Percentiles rank a stretch among this genome's conserved stretches.
phyloP scores from a whole-genome alignment of 179 eudicot species.

The Amaranthus tricolor region DNA sequence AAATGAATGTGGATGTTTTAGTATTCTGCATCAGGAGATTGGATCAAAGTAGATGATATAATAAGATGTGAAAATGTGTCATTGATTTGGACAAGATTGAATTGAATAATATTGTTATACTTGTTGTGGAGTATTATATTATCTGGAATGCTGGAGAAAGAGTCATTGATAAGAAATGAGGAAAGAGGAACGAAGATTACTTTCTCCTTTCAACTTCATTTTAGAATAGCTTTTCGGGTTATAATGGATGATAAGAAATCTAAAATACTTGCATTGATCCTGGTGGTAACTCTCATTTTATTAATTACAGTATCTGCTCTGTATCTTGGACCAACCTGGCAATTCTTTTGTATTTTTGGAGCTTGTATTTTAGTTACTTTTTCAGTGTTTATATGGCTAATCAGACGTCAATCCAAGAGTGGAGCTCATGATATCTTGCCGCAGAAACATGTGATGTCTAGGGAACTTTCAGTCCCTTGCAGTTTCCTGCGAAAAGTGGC shows the following conservation, averaged over 20 bases:
- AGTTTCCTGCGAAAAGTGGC: slow-evolving; percentile 83
- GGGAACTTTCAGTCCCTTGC: slow-evolving; percentile 59
- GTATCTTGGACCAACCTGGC: slow-evolving; percentile 45
- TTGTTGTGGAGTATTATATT: neutral
- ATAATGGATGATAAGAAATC: slow-evolving; percentile 58
- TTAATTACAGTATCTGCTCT: slow-evolving; percentile 49
- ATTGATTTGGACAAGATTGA: slow-evolving; percentile 26
- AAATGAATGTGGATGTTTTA: slow-evolving; percentile 19
- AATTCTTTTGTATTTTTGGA: slow-evolving; percentile 48
- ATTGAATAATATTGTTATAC: neutral
- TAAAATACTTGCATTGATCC: slow-evolving; percentile 36
- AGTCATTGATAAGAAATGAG: slow-evolving; percentile 17
- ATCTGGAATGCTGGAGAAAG: slow-evolving; percentile 18
- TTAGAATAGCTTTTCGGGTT: slow-evolving; percentile 8
- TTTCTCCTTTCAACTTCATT: slow-evolving; percentile 20
- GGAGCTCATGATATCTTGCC: slow-evolving; percentile 11
- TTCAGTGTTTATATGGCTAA: slow-evolving; percentile 34
- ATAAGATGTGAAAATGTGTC: neutral
- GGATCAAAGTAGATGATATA: slow-evolving; percentile 10
- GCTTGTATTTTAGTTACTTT: slow-evolving; percentile 42
- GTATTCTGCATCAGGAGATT: slow-evolving; percentile 6
- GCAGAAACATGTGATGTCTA: slow-evolving; percentile 28
- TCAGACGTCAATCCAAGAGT: slow-evolving; percentile 26
- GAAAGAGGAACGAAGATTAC: slow-evolving; percentile 19
- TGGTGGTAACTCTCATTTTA: slow-evolving; percentile 37